A percentile compares a stretch with the other conserved stretches of the same genome.
Evolutionary conservation across 2,329 filamentous ascomycete species (phyloP).

Genomic region (Claviceps digitariae): DNA sequence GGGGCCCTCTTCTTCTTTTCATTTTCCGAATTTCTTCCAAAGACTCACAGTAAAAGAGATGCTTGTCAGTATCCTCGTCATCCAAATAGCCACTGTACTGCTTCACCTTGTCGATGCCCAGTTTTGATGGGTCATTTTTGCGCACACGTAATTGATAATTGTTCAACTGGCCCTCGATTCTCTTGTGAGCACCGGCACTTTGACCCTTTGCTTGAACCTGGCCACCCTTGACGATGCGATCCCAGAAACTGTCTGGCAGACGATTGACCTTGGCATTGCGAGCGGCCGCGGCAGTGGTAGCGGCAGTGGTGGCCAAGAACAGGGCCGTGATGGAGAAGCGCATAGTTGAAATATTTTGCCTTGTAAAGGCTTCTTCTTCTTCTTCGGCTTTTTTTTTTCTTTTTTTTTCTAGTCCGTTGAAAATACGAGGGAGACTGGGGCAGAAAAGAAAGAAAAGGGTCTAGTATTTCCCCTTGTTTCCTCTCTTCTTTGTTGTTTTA

Average conservation of each 20-base stretch:
- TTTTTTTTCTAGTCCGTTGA: too few relatives aligned
- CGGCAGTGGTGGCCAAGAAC: background rate
- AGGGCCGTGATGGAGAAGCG: background rate
- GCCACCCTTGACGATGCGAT: constrained; percentile 73
- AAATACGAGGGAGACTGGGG: too few relatives aligned
- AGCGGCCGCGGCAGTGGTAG: background rate
- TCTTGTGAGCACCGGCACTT: constrained; percentile 22
- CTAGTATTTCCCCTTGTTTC: too few relatives aligned
- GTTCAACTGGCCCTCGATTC: constrained; percentile 71
- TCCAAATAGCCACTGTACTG: constrained; percentile 97
- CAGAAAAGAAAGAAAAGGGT: too few relatives aligned
- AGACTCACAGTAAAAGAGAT: constrained; percentile 86
- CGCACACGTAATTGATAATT: constrained; percentile 80
- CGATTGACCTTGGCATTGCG: constrained; percentile 22
- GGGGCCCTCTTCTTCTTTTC: background rate
- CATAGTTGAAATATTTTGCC: background rate
- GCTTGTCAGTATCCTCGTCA: constrained; percentile 90
- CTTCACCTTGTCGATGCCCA: constrained; percentile 86
- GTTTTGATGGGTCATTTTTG: constrained; percentile 68
- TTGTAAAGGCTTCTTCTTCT: too few relatives aligned
- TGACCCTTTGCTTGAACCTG: constrained; percentile 56
- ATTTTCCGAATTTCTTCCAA: background rate
- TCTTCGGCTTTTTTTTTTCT: too few relatives aligned
- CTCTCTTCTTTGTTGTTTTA: too few relatives aligned
- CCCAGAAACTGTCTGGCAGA: constrained; percentile 73